Conservation (phyloP, 2,329 filamentous ascomycete genomes). For the Volutella citrinella region DNA sequence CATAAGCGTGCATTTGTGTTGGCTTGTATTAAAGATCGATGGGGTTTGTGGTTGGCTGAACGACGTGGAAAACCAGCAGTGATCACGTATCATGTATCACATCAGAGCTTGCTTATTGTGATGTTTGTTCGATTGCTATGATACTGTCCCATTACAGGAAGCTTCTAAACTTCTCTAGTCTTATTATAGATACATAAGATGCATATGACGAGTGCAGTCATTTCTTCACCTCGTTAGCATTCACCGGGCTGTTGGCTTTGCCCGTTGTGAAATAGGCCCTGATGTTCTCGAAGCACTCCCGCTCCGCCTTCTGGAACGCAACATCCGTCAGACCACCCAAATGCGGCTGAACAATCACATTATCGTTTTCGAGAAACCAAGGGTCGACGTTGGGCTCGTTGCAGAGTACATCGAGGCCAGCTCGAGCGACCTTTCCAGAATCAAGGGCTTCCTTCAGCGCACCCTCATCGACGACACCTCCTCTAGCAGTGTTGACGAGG, state of each 20-base stretch:
- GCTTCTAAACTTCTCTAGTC: background rate
- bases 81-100: too few relatives aligned
- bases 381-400: constrained; percentile 35
- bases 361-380: constrained; percentile 16
- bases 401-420: constrained; percentile 44
- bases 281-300: constrained; percentile 33
- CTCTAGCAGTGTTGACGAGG: constrained; percentile 48
- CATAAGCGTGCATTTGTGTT: too few relatives aligned
- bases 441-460: constrained; percentile 42
- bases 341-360: constrained; percentile 40
- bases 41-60: too few relatives aligned
- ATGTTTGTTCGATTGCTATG: too few relatives aligned
- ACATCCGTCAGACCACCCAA: constrained; percentile 40
- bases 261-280: constrained; percentile 19
- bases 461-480: constrained; percentile 44
- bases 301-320: constrained; percentile 38
- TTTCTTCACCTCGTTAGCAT: constrained; percentile 8
- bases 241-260: constrained; percentile 17
- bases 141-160: background rate
- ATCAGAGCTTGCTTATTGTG: too few relatives aligned
- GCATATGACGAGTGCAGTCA: too few relatives aligned
- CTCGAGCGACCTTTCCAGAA: constrained; percentile 39
- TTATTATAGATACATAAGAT: background rate
- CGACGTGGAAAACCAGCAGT: too few relatives aligned
- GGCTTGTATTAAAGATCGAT: too few relatives aligned